These are phyloP conservation scores for Madurella fahalii DNA, from an alignment of 2,329 filamentous ascomycete genomes.

Conservation along the genomic window DNA sequence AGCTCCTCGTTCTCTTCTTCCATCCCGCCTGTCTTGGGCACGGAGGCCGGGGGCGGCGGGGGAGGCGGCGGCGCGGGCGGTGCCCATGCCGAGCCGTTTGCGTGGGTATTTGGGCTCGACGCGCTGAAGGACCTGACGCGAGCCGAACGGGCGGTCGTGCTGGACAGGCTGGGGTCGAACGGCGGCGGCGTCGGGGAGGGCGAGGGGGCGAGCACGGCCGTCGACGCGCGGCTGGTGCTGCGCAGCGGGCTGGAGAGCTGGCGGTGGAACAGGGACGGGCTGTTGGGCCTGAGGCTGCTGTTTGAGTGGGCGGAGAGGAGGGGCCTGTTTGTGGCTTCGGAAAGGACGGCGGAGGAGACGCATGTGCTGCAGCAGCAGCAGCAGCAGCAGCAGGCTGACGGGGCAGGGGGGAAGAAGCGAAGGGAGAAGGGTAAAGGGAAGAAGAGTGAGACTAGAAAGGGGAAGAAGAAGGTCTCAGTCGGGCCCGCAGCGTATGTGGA, in stretches of 20 bases:
- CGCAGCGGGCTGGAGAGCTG: slow-evolving; percentile 41
- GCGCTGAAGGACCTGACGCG: slow-evolving; percentile 53
- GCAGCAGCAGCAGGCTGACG: slow-evolving; percentile 25
- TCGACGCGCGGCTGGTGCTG: slow-evolving; percentile 70
- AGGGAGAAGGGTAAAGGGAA: slow-evolving; percentile 15
- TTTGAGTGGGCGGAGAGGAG: slow-evolving; percentile 55
- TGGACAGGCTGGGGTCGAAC: slow-evolving; percentile 44
- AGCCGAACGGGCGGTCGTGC: slow-evolving; percentile 62
- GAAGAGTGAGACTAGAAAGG: slow-evolving; percentile 7
- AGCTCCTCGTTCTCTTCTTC: neutral
- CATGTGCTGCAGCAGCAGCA: slow-evolving; percentile 4
- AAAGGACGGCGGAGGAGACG: slow-evolving; percentile 8
- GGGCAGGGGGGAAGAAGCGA: slow-evolving; percentile 22
- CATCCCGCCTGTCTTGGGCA: slow-evolving; percentile 24
- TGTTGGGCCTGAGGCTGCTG: slow-evolving; percentile 48
- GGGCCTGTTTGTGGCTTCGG: slow-evolving; percentile 28
- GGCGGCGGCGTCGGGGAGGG: slow-evolving; percentile 46
- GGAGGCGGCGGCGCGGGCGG: slow-evolving; percentile 14
- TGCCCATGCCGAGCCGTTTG: slow-evolving; percentile 47
- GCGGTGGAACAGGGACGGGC: slow-evolving; percentile 36
- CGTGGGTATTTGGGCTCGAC: slow-evolving; percentile 69
- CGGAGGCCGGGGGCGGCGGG: slow-evolving; percentile 28
- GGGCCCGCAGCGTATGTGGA: slow-evolving; percentile 1
- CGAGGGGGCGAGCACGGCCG: slow-evolving; percentile 38
- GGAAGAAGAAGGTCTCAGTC: slow-evolving; percentile 23